phyloP scores from a whole-genome alignment of 2,329 filamentous ascomycete genomes.

The Penicillium sp. region DNA sequence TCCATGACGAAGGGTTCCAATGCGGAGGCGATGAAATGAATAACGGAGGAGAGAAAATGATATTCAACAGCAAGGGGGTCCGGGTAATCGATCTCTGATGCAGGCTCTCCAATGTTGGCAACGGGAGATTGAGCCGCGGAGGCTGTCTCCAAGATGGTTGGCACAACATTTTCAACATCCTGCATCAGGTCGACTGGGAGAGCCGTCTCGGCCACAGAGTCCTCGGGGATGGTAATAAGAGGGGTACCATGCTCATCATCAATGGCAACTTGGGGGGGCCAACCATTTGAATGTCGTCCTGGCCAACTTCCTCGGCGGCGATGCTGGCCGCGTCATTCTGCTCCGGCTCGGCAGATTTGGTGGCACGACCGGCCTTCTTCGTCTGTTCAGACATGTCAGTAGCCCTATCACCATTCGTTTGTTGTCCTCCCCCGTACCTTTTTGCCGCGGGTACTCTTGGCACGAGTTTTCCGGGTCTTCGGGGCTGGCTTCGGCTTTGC shows the following conservation, averaged over 20 bases:
- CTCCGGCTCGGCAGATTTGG: slow-evolving; percentile 1
- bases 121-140: not conserved
- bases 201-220: not conserved
- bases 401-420: not conserved
- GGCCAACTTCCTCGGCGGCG: not conserved
- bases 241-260: not conserved
- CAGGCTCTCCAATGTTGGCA: not conserved
- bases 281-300: not conserved
- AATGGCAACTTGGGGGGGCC: not conserved
- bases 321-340: slow-evolving; percentile 1
- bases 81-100: not conserved
- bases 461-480: slow-evolving; percentile 5
- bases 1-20: too few relatives aligned
- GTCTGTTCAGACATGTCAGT: not conserved
- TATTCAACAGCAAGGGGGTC: not conserved
- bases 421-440: slow-evolving; percentile 6
- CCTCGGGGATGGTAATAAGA: not conserved
- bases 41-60: not conserved
- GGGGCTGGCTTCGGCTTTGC: slow-evolving; percentile 1
- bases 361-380: not conserved
- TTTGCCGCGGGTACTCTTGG: slow-evolving; percentile 8
- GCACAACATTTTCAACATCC: not conserved
- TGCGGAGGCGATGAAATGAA: too few relatives aligned
- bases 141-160: not conserved
- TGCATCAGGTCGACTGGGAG: not conserved